A percentile compares a stretch with the other conserved stretches of the same genome.
phyloP scores from a whole-genome alignment of 2,329 filamentous ascomycete species.

The Allantophomopsis lycopodina region DNA sequence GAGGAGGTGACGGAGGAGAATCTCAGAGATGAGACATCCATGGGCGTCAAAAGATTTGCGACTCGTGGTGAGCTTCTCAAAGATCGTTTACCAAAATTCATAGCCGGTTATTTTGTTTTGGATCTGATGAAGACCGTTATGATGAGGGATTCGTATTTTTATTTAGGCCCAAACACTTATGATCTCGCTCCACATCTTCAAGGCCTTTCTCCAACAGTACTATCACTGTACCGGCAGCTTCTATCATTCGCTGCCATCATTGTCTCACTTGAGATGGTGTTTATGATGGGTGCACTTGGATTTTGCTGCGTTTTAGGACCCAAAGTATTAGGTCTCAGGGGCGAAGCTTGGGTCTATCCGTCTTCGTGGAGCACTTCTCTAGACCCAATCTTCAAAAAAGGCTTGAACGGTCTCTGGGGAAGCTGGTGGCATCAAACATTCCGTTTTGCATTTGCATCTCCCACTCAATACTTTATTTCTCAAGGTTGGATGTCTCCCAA shows the following conservation, averaged over 20 bases:
- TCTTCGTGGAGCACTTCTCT: conserved; percentile 38
- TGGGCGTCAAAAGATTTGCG: conserved; percentile 30
- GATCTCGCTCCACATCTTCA: conserved; percentile 29
- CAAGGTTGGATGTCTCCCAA: conserved; percentile 23
- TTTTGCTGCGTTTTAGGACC: conserved; percentile 33
- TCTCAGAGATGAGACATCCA: conserved; percentile 25
- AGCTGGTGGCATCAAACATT: conserved; percentile 88
- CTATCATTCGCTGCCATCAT: conserved; percentile 43
- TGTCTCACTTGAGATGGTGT: conserved; percentile 44
- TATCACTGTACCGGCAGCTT: conserved; percentile 40
- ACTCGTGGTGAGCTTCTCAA: conserved; percentile 31
- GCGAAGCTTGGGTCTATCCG: conserved; percentile 47
- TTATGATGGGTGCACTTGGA: conserved; percentile 43
- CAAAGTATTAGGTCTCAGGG: conserved; percentile 43
- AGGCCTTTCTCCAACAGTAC: conserved; percentile 26
- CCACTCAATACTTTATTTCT: conserved; percentile 32
- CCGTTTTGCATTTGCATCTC: conserved; percentile 55
- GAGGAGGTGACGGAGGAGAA: conserved; percentile 19
- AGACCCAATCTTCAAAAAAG: conserved; percentile 45
- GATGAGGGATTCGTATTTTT: conserved; percentile 69
- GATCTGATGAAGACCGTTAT: conserved; percentile 58
- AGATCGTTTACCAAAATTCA: conserved; percentile 28
- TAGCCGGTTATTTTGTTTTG: conserved; percentile 48
- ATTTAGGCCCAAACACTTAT: conserved; percentile 31
- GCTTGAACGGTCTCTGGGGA: conserved; percentile 73